These are phyloP conservation scores for Lavandula angustifolia DNA, from an alignment of 257 asterid genomes.

Conservation along the genomic window DNA sequence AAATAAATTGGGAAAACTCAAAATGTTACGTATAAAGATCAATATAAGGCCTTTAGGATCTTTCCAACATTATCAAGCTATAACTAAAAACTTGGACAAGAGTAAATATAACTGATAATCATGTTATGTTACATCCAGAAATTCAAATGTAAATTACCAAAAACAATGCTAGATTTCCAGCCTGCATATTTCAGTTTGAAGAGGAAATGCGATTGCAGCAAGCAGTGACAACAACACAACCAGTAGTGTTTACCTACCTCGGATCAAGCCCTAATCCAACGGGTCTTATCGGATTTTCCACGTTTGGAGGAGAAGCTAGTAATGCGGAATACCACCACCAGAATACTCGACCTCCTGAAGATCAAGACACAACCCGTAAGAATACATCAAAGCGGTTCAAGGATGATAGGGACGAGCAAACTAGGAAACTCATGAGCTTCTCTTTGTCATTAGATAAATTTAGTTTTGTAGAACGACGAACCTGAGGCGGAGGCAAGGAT, in stretches of 20 bases:
- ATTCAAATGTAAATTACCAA: slow-evolving; percentile 16
- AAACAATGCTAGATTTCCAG: slow-evolving; percentile 22
- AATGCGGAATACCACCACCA: slow-evolving; percentile 78
- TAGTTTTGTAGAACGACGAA: no score
- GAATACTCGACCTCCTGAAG: slow-evolving; percentile 92
- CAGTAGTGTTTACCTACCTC: slow-evolving; percentile 12
- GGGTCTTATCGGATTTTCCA: not conserved
- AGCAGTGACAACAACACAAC: not conserved
- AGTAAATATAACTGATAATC: not conserved
- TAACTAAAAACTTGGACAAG: not conserved
- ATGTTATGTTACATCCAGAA: slow-evolving; percentile 28
- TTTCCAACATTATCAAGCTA: not conserved
- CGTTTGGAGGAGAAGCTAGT: slow-evolving; percentile 36
- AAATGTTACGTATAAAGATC: no score
- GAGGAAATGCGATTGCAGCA: not conserved
- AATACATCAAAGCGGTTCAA: not conserved
- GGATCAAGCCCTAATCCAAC: slow-evolving; percentile 21
- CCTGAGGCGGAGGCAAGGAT: slow-evolving; percentile 98
- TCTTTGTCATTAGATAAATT: not conserved
- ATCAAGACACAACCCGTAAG: not conserved
- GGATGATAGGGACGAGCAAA: not conserved
- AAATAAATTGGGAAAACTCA: no score
- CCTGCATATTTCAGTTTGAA: slow-evolving; percentile 14
- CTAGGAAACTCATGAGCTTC: not conserved
- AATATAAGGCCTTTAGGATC: not conserved